Evolutionary conservation across 2,329 filamentous ascomycete species (phyloP).

Genomic region (Cephalotrichum gorgonifer): DNA sequence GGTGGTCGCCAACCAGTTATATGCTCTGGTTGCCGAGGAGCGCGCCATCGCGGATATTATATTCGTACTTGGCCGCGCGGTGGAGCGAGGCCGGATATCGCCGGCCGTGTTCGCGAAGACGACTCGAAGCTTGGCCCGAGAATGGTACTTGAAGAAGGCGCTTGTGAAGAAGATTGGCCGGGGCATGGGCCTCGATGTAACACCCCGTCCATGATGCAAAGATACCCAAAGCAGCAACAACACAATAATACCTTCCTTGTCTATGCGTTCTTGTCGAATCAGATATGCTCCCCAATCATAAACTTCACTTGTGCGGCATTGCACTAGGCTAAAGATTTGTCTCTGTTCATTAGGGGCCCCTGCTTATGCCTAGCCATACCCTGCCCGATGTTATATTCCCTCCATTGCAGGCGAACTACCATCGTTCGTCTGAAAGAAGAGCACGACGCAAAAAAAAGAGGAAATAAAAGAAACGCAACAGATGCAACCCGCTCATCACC

Average conservation of each 20-base stretch:
- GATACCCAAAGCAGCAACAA: too few species aligned
- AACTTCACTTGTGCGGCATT: too few species aligned
- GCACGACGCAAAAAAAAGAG: background rate
- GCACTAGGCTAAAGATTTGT: too few species aligned
- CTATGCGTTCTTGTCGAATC: too few species aligned
- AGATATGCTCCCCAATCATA: too few species aligned
- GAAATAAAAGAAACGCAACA: background rate
- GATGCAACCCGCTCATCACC: too few species aligned
- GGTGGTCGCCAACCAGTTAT: constrained; percentile 86
- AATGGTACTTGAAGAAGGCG: constrained; percentile 79
- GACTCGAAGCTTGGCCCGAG: constrained; percentile 62
- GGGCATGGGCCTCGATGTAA: constrained; percentile 56
- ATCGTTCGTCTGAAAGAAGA: background rate
- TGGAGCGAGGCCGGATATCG: constrained; percentile 60
- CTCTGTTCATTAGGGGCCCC: too few species aligned
- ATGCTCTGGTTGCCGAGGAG: constrained; percentile 81
- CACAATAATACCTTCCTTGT: too few species aligned
- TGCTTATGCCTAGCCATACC: background rate
- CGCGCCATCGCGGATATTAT: constrained; percentile 77
- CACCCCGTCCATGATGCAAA: background rate
- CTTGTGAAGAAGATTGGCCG: constrained; percentile 65
- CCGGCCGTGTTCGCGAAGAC: constrained; percentile 70
- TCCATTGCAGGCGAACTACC: background rate
- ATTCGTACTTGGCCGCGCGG: constrained; percentile 66
- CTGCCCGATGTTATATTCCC: background rate